Base-by-base conservation (phyloP, 495 filamentous ascomycete genomes). In the Massariosphaeria phaeospora region DNA sequence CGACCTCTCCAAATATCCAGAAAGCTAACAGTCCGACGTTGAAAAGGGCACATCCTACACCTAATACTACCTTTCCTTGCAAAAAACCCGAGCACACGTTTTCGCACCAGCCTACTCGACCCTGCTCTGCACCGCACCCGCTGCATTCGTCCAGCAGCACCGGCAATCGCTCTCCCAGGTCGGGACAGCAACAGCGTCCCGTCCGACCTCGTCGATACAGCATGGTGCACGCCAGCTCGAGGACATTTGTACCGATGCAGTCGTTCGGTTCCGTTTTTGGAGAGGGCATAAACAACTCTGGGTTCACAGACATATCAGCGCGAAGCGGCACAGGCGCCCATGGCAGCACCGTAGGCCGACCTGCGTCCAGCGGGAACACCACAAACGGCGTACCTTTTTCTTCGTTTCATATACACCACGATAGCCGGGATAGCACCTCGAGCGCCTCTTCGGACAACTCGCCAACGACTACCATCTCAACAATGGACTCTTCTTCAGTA, bases 381-480 rank as follows among this genome's bases (percentile, higher is more conserved):
- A 50, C 30, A 8, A 48, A 31, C 15, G 48, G 52, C 29, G 49
- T 41, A 4, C 31, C 55, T 39, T 67, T 67, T 43, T 44, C 62
- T 27, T 44, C 55, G 13, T 68, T 66, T 30, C 68, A 70, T 67
- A 73, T 79, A 61, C 79, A 80, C 62, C 76, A 79, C 68, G 75
- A 80, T 62, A 84, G 80, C 67, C 80, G 81, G n/a, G 91, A 88
- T 23, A 94, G 88, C 3, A 82, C 84, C 52, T 78, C 81, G 36
- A 88, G 88, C 8, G 89, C 85, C 40, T 98, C 93, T 2, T 86
- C 84, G 23, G 90, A 96, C 63, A 95, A 91, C 7, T 97, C 93
- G 17, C 93, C 93, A 0, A 96, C 93, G 15, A 97, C 89, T 2
- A 95, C 91, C 0, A 79, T 91, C n/a, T 95, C 90, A 12, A 95